Percentiles rank a stretch among this genome's conserved stretches.
Conservation (phyloP, 139 green algal species). For the Trebouxia sp. region DNA sequence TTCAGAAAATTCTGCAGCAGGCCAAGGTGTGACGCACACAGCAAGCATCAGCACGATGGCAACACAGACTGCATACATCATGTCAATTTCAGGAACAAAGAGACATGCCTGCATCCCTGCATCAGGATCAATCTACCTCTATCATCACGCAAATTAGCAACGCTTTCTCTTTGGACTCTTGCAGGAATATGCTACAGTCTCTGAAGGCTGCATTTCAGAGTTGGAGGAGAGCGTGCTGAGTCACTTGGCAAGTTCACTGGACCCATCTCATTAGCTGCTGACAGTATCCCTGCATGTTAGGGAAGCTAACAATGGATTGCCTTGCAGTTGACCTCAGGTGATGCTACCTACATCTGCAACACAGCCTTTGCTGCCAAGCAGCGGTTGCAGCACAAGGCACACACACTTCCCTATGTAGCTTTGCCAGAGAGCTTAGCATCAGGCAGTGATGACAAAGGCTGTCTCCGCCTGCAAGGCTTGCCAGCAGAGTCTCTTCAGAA, state of each 20-base stretch:
- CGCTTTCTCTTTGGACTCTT: background rate
- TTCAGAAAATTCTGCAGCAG: background rate
- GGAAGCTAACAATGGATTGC: too few species aligned
- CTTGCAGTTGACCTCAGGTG: background rate
- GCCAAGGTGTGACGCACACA: background rate
- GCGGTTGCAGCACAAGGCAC: background rate
- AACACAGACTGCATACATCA: too few species aligned
- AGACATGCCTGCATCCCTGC: too few species aligned
- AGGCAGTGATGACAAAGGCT: background rate
- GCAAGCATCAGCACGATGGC: too few species aligned
- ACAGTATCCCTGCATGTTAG: too few species aligned
- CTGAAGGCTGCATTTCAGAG: background rate
- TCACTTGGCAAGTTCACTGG: background rate
- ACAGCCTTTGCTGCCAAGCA: constrained; percentile 17
- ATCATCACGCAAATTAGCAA: too few species aligned
- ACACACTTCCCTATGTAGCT: background rate
- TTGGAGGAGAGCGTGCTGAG: background rate
- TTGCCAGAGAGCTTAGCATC: background rate
- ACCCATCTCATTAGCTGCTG: too few species aligned
- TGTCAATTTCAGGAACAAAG: too few species aligned
- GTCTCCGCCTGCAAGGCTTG: background rate
- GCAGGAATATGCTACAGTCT: background rate
- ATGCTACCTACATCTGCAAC: constrained; percentile 26
- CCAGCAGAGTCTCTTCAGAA: background rate
- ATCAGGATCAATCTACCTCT: too few species aligned